phyloP scores from a whole-genome alignment of 306 rosid genomes.

The Prunus mume region DNA sequence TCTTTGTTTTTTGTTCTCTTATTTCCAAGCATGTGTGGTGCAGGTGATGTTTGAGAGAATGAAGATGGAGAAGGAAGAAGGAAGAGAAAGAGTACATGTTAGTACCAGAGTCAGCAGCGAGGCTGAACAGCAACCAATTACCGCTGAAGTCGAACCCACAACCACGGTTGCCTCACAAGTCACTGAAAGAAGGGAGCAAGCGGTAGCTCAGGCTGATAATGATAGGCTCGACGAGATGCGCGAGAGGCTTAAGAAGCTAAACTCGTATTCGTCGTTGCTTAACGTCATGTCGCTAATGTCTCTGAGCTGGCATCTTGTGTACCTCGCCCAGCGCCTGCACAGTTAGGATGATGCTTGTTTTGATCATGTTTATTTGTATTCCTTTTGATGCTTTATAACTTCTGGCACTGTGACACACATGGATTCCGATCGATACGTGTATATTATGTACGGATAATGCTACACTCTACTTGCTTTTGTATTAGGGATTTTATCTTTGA shows the following conservation, averaged over 20 bases:
- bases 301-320: conserved; percentile 68
- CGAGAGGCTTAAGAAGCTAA: conserved; percentile 61
- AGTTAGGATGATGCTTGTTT: not conserved
- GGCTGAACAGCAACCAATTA: conserved; percentile 5
- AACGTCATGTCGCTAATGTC: conserved; percentile 47
- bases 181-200: conserved; percentile 9
- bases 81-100: conserved; percentile 50
- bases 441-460: not conserved
- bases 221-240: conserved; percentile 24
- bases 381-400: not conserved
- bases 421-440: conserved; percentile 1
- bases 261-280: conserved; percentile 44
- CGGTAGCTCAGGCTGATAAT: conserved; percentile 31
- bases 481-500: not conserved
- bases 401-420: too few relatives aligned
- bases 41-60: conserved; percentile 76
- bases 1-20: not conserved
- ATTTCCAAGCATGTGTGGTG: not conserved
- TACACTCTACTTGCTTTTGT: not conserved
- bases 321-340: conserved; percentile 45
- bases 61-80: conserved; percentile 75
- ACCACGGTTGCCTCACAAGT: not conserved
- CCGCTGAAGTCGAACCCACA: not conserved
- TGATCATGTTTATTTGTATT: not conserved
- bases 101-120: not conserved